These are phyloP conservation scores for Sporobolomyces phaffii DNA, from an alignment of 768 basidiomycete species.

Conservation along the genomic window DNA sequence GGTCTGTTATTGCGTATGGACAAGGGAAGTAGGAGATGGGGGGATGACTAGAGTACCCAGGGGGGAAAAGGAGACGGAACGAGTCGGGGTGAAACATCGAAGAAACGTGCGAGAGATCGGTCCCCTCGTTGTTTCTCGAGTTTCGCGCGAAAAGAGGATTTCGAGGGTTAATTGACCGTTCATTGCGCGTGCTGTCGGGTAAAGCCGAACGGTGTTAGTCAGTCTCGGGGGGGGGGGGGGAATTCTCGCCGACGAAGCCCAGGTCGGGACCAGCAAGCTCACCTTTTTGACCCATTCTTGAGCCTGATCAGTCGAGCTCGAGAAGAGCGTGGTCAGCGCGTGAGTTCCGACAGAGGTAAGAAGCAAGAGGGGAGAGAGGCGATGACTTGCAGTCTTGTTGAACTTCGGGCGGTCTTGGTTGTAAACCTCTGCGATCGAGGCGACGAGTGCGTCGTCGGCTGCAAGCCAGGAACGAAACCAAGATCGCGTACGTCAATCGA, in stretches of 20 bases:
- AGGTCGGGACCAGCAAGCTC: too few species aligned
- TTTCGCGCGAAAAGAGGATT: too few species aligned
- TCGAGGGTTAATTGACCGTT: neutral
- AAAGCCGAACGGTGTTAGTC: too few species aligned
- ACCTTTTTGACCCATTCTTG: conserved; percentile 40
- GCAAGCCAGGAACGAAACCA: too few species aligned
- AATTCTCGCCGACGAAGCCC: too few species aligned
- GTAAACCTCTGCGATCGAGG: conserved; percentile 40
- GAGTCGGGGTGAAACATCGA: too few species aligned
- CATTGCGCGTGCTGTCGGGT: conserved; percentile 9
- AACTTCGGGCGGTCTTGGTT: conserved; percentile 29
- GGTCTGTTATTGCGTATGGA: neutral
- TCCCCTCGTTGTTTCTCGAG: too few species aligned
- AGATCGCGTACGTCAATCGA: too few species aligned
- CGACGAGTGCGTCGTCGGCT: conserved; percentile 40
- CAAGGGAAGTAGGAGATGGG: neutral
- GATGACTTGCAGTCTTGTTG: conserved; percentile 22
- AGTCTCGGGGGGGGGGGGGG: too few species aligned
- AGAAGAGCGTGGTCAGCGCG: neutral
- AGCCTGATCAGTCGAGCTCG: conserved; percentile 3
- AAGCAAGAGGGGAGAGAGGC: neutral
- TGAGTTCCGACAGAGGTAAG: neutral
- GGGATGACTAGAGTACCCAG: too few species aligned
- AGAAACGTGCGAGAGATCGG: too few species aligned
- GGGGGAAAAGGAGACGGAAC: too few species aligned